These are phyloP conservation scores for Penicillium sp. DNA, from an alignment of 2,329 filamentous ascomycete genomes.

Conservation along the genomic window DNA sequence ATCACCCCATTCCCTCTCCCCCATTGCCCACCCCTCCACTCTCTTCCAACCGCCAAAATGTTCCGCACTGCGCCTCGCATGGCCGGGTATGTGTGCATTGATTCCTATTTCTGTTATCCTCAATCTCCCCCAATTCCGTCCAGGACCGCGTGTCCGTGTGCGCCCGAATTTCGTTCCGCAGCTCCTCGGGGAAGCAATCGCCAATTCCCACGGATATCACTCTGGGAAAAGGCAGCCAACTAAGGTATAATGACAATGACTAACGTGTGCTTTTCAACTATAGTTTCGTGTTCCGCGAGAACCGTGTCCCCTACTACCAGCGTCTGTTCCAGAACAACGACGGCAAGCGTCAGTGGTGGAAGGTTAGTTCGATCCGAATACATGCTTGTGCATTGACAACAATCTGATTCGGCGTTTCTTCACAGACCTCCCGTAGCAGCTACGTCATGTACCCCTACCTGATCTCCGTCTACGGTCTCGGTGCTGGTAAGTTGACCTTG, in stretches of 20 bases:
- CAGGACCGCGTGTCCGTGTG: conserved; percentile 11
- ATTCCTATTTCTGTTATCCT: neutral
- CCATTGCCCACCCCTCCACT: conserved; percentile 25
- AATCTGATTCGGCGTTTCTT: conserved; percentile 16
- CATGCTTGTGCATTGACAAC: neutral
- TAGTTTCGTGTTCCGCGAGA: conserved; percentile 63
- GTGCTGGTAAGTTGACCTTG: conserved; percentile 46
- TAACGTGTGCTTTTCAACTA: conserved; percentile 12
- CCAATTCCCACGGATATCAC: conserved; percentile 13
- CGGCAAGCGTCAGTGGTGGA: conserved; percentile 66
- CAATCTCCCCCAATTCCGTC: neutral
- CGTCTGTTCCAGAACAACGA: conserved; percentile 67
- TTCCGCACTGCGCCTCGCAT: conserved; percentile 45
- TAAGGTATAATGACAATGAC: neutral
- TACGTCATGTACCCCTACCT: conserved; percentile 65
- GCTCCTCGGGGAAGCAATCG: conserved; percentile 14
- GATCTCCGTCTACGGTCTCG: conserved; percentile 49
- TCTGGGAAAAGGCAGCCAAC: neutral
- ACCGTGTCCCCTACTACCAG: conserved; percentile 69
- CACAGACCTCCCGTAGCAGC: conserved; percentile 56
- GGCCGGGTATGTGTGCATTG: conserved; percentile 41
- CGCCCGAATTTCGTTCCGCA: conserved; percentile 19
- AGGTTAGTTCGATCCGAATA: conserved; percentile 53
- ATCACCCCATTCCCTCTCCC: conserved; percentile 14
- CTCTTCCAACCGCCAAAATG: conserved; percentile 38